Base-by-base conservation (phyloP, 2,329 filamentous ascomycete genomes). In the Aspergillus sp. region DNA sequence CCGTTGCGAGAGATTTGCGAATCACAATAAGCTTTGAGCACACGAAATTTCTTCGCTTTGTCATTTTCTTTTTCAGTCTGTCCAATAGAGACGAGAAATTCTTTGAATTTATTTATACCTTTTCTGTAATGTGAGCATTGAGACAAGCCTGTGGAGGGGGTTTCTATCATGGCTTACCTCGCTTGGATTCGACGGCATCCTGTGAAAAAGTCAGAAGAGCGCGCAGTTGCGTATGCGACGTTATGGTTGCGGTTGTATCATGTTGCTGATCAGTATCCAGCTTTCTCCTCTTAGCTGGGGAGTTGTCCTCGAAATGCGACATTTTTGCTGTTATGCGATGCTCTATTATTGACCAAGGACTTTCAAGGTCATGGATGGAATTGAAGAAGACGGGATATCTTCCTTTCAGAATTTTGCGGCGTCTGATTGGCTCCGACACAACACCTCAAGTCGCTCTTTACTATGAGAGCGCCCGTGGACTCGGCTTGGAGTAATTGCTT, bases 131-230 rank as follows among this genome's bases (percentile, higher is more conserved):
- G 9, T 12, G 33, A 33, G 27, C 47, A 41, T 47, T 43, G 7
- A 27, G 35, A 34, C 34, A 13, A 11, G 9, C n/a, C 19, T 19
- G 3, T 31, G 34, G 10, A 8, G 19, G 19, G 19, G 32, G 30
- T 13, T 38, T 39, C 30, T 34, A 27, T 60, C 68, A 39, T 67
- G 79, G 78, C 84, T 67, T 86, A 85, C 62, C 85, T 79, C 57
- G 84, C 75, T 66, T 80, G 74, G 58, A 74, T 70, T 62, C 61
- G 19, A 54, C 53, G 35, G 81, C 68, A 63, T 89, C 83, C 66
- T 89, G 85, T 52, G 86, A 76, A 59, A 90, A 90, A 43, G 74
- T 68, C 33, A 93, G 74, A 36, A 89, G 73, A 47, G 82, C 75
- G 57, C 78, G 78, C 47, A 93, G 73, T 59, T 93, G 85, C 41